A percentile compares a stretch with the other conserved stretches of the same genome.
Conservation (phyloP, 257 asterid genomes). For the Nemophila menziesii region DNA sequence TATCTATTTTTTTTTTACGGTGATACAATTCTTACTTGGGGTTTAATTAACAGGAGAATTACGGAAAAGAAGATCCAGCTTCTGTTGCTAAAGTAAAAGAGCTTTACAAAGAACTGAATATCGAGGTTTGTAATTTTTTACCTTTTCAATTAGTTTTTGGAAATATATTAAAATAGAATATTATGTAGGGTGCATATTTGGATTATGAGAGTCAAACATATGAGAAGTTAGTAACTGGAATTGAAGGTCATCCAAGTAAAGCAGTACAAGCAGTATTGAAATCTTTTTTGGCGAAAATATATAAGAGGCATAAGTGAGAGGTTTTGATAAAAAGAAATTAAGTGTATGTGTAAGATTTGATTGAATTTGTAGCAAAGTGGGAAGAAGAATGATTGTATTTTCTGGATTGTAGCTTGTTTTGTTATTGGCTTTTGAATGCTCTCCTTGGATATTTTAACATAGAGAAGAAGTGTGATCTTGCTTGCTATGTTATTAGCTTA, state of each 20-base stretch:
- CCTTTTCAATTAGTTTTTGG: neutral
- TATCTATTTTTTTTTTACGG: neutral
- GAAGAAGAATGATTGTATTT: neutral
- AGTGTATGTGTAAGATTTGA: neutral
- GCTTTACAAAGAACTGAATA: constrained; percentile 25
- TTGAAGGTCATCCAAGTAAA: constrained; percentile 23
- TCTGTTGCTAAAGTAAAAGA: constrained; percentile 25
- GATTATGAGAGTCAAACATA: constrained; percentile 27
- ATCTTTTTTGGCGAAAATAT: constrained; percentile 28
- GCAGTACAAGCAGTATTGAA: constrained; percentile 28
- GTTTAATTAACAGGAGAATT: constrained; percentile 25
- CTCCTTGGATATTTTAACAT: neutral
- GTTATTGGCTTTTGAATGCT: too few relatives aligned
- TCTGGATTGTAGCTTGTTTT: neutral
- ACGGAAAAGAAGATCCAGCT: constrained; percentile 28
- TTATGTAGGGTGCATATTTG: constrained; percentile 19
- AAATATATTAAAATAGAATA: neutral
- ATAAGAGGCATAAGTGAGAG: constrained; percentile 28
- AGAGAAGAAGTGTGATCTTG: too few relatives aligned
- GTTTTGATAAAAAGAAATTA: too few relatives aligned
- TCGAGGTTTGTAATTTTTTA: constrained; percentile 15
- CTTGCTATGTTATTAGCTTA: neutral
- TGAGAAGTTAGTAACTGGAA: constrained; percentile 17
- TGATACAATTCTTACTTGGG: neutral
- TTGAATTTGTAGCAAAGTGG: neutral